Evolutionary conservation across 2,329 filamentous ascomycete species (phyloP).

Genomic region (Xylariales sp.): DNA sequence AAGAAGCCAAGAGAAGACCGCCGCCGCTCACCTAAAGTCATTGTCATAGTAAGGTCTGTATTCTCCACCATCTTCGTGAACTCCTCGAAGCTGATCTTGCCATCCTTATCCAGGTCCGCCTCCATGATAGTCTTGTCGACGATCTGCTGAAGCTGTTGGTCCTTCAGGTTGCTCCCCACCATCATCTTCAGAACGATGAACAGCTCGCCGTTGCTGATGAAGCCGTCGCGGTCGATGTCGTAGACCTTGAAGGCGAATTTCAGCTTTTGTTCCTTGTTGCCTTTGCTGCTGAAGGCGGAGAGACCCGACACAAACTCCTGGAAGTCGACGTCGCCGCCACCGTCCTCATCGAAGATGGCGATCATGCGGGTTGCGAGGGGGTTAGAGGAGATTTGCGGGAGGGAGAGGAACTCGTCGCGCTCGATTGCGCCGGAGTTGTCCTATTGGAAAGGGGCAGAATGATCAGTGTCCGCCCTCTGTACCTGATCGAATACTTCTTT

Average conservation of each 20-base stretch:
- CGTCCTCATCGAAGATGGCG: slow-evolving; percentile 98
- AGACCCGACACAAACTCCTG: slow-evolving; percentile 97
- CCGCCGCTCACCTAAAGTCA: slow-evolving; percentile 65
- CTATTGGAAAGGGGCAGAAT: slow-evolving; percentile 45
- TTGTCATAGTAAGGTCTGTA: slow-evolving; percentile 73
- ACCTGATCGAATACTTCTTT: no score
- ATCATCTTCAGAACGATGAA: slow-evolving; percentile 99
- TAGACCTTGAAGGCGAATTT: slow-evolving; percentile 99
- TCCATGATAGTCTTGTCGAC: slow-evolving; percentile 99
- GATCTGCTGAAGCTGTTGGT: slow-evolving; percentile 98
- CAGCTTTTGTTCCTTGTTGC: slow-evolving; percentile 98
- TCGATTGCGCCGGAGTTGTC: slow-evolving; percentile 98
- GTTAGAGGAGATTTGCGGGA: slow-evolving; percentile 97
- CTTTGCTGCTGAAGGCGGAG: slow-evolving; percentile 93
- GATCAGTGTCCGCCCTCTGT: no score
- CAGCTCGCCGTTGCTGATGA: slow-evolving; percentile 96
- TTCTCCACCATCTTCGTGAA: slow-evolving; percentile 99
- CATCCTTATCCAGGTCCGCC: slow-evolving; percentile 90
- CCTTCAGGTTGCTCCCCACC: slow-evolving; percentile 98
- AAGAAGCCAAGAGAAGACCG: no score
- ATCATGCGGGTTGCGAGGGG: slow-evolving; percentile 98
- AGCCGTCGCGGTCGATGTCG: slow-evolving; percentile 97
- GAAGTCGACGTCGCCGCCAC: slow-evolving; percentile 96
- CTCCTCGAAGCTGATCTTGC: slow-evolving; percentile 98
- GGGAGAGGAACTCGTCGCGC: slow-evolving; percentile 93